Base-by-base conservation (phyloP, 129 eudicot genomes). In the Flaveria linearis region DNA sequence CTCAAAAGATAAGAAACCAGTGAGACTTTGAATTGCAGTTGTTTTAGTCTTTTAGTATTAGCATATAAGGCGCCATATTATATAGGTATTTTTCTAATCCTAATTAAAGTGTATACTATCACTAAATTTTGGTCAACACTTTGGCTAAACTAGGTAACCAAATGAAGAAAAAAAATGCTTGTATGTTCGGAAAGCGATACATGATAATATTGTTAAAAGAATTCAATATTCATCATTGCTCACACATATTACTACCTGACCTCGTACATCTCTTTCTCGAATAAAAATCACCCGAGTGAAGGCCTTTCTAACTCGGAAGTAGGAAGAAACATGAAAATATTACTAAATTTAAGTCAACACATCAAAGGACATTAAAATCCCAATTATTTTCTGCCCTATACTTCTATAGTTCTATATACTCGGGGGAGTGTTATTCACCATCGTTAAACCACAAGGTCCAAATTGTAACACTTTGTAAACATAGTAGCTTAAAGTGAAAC, bases 401-500 rank as follows among this genome's bases (percentile, higher is more conserved):
- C 22, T n/a, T n/a, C n/a, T n/a, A n/a, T n/a, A n/a, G n/a, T 53
- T 12, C 45, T 47, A 18, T 17, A 69, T n/a, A 28, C 41, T 45
- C 20, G 10, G 63, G n/a, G 39, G 14, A 14, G 25, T 70, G 8
- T 33, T 62, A 47, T 78, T 33, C 3, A 15, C n/a, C 14, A 78
- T 33, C 14, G 22, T 10, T 26, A 71, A 72, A 72, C 58, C 18
- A 53, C 17, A 36, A 64, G 68, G 68, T 56, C 41, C 28, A 64
- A 41, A 63, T n/a, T 72, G 23, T 9, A 72, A 78, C 51, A 51
- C 14, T 3, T 39, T 53, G 43, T 30, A 62, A 39, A 51, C 43
- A 33, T 49, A 39, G 66, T 72, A 47, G 57, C 61, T 39, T 51
- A 51, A 72, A 79, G 68, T 56, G 70, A 41, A 58, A 63, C 39